These are phyloP conservation scores for Cicer chorassanicum DNA, from an alignment of 306 rosid species.

Conservation along the genomic window DNA sequence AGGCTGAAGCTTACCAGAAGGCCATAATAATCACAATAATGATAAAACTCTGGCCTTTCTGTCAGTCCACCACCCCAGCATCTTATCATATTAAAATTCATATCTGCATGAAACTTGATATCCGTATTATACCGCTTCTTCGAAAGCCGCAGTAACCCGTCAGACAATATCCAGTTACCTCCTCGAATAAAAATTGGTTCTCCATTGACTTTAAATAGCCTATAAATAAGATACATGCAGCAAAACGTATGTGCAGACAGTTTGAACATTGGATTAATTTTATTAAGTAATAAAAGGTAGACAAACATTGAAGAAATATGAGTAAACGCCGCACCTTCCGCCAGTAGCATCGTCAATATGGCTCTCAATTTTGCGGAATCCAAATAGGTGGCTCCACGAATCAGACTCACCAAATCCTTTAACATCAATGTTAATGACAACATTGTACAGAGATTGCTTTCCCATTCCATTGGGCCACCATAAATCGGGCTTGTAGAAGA, in stretches of 20 bases:
- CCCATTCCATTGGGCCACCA: slow-evolving; percentile 99
- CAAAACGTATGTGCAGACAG: slow-evolving; percentile 29
- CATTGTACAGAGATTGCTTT: slow-evolving; percentile 79
- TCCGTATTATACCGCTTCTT: slow-evolving; percentile 83
- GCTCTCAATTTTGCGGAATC: slow-evolving; percentile 93
- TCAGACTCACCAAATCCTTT: slow-evolving; percentile 91
- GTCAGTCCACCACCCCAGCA: slow-evolving; percentile 99
- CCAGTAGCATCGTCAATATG: slow-evolving; percentile 79
- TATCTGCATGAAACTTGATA: slow-evolving; percentile 90
- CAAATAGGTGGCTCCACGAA: slow-evolving; percentile 79
- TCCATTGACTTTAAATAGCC: slow-evolving; percentile 96
- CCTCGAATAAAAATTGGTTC: slow-evolving; percentile 88
- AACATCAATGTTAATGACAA: slow-evolving; percentile 68
- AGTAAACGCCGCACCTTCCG: slow-evolving; percentile 65
- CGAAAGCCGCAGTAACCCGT: slow-evolving; percentile 88
- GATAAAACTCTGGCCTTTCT: slow-evolving; percentile 93
- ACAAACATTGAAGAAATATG: slow-evolving; percentile 14
- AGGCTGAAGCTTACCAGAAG: slow-evolving; percentile 70
- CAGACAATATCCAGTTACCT: slow-evolving; percentile 97
- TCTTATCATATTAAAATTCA: slow-evolving; percentile 97
- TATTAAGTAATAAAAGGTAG: background rate
- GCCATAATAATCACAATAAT: slow-evolving; percentile 88
- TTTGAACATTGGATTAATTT: slow-evolving; percentile 24
- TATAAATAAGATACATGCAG: slow-evolving; percentile 42
- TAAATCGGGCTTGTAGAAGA: slow-evolving; percentile 84